Evolutionary conservation across 352 stramenopile species (phyloP).

Genomic region (Globisporangium parvum): DNA sequence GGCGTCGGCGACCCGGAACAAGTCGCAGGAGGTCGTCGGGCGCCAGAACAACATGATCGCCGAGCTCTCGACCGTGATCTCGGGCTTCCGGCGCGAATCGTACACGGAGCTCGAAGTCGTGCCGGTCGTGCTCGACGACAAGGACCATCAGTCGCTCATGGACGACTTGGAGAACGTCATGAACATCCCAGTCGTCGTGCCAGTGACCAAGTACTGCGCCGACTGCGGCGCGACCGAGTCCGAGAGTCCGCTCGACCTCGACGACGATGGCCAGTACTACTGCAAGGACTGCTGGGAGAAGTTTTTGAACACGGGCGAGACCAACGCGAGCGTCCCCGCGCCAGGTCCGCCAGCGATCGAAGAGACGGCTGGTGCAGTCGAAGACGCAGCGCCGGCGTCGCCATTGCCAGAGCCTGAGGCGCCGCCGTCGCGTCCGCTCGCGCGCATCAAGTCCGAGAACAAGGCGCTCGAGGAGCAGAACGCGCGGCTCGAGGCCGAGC

Average conservation of each 20-base stretch:
- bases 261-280: conserved; percentile 82
- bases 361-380: not conserved
- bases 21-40: conserved; percentile 66
- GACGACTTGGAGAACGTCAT: conserved; percentile 72
- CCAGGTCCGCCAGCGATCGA: not conserved
- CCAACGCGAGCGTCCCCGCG: not conserved
- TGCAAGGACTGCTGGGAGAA: conserved; percentile 88
- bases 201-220: conserved; percentile 69
- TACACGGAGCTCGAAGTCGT: conserved; percentile 71
- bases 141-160: conserved; percentile 64
- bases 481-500: conserved; percentile 70
- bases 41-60: conserved; percentile 82
- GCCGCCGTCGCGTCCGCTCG: conserved; percentile 20
- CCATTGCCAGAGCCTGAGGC: conserved; percentile 24
- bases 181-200: conserved; percentile 76
- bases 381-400: not conserved
- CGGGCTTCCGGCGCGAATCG: conserved; percentile 67
- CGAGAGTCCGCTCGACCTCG: conserved; percentile 67
- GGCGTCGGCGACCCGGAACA: conserved; percentile 62
- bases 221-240: conserved; percentile 75
- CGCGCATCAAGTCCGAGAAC: conserved; percentile 34
- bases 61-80: conserved; percentile 64
- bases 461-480: conserved; percentile 70
- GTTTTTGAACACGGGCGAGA: conserved; percentile 51
- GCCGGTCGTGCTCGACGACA: conserved; percentile 47